A percentile compares a stretch with the other conserved stretches of the same genome.
These are phyloP conservation scores for Blastocrithidia nonstop DNA, from an alignment of 208 protist genomes.

Conservation along the genomic window DNA sequence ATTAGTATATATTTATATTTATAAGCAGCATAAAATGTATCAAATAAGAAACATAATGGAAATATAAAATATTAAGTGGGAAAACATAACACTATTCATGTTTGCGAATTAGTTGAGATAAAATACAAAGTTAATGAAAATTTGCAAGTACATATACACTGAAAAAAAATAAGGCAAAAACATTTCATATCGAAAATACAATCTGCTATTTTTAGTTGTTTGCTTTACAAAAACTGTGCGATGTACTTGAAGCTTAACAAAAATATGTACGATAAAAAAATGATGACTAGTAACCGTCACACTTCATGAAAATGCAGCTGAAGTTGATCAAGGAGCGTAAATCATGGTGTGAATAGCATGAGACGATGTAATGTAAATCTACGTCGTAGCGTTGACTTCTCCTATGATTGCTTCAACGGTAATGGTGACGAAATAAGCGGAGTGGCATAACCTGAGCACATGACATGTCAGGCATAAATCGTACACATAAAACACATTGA, in stretches of 20 bases:
- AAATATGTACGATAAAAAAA: no score
- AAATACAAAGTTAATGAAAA: not conserved
- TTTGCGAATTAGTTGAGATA: no score
- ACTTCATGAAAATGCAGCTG: no score
- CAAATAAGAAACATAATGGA: conserved; percentile 1
- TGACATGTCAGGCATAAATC: conserved; percentile 36
- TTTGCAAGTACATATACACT: not conserved
- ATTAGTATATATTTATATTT: conserved; percentile 3
- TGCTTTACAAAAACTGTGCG: no score
- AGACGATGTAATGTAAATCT: conserved; percentile 19
- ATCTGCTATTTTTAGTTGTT: no score
- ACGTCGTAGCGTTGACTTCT: no score
- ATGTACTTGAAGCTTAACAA: no score
- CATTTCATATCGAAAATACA: not conserved
- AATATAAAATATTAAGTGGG: no score
- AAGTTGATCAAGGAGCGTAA: conserved; percentile 14
- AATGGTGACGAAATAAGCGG: no score
- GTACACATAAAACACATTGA: conserved; percentile 28
- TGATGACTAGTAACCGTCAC: no score
- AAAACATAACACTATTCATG: no score
- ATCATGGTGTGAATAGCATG: conserved; percentile 29
- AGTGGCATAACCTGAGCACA: conserved; percentile 21
- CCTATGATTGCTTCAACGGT: no score
- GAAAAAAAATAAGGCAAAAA: not conserved
- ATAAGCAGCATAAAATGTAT: not conserved